Evolutionary conservation across 306 rosid species (phyloP), one percentile per base, ranked within the genome.

Genomic region (Abrus precatorius): DNA sequence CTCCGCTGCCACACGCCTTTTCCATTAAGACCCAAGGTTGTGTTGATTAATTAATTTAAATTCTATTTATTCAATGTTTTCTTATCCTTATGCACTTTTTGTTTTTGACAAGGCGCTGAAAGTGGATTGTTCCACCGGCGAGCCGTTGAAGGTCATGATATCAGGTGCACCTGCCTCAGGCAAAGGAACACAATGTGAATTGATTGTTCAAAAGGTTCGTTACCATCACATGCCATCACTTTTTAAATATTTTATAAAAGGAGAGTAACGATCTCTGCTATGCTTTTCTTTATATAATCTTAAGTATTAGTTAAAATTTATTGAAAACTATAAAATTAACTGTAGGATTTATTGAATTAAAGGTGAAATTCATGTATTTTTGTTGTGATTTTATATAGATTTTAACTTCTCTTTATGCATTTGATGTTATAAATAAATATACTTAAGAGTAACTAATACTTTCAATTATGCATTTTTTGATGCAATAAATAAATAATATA

Each of bases 91-190:
- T 14, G 57, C 6, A n/a, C 9, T 76, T 10, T 73, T 69, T 79
- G 61, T 12, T 72, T 55, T 74, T 75, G 68, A 55, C 49, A 49
- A 90, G 97, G 90, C 82, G 10, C 65, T 84, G 57, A 88, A 80
- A 60, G 87, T 90, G 86, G 85, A 43, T 7, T 91, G 97, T 77
- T 88, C 94, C 33, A 69, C 68, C 13, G 79, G 71, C 28, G 93
- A 90, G 74, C 94, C 97, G 41, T 43, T 93, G 84, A 95, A 93
- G 88, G 93, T 95, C 44, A 89, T 95, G 96, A 91, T 95, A 79
- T 93, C 98, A 4, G 99, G 99, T 77, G 94, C 99, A 7, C 99
- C 99, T 36, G 97, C 98, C 1, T 95, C 98, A 0, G 99, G 99
- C 41, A 95, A 95, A 81, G 99, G 99, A 75, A 95, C 99, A 30